Base-by-base conservation (phyloP, 371 early-diverging fungal genomes). In the Actinomortierella ambigua region DNA sequence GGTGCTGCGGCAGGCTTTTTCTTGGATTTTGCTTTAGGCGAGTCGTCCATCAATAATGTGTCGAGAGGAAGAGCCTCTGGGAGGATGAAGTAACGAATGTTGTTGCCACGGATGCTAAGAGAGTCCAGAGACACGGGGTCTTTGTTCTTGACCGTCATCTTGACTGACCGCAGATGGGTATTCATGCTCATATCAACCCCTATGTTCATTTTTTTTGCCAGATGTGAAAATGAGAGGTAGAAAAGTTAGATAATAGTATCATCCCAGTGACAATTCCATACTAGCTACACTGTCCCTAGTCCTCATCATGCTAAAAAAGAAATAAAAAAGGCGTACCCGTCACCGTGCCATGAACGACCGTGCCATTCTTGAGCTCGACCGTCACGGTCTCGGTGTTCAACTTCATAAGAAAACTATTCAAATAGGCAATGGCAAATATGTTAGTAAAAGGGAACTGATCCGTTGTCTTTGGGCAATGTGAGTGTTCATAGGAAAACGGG, bases 111-210 rank as follows among this genome's bases (percentile, higher is more conserved):
- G 54, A 98, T 87, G 66, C 93, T 91, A 48, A 98, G 81, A 17
- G 94, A 84, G 67, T 98, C 99, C 46, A 98, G 82, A 57, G 84
- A 86, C 55, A 87, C 82, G 18, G 98, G 95, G 61, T 98, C 97
- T 81, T 90, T 91, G 81, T 89, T 90, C 77, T 93, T 91, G 29
- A 97, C 91, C 1, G 98, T 98, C 97, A 98, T 95, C 79, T 98
- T 98, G 57, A 98, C 98, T 18, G 92, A 90, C 76, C 97, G 97
- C 79, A 99, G 83, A 79, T 98, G 98, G 59, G 95, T 98, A 79
- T 99, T 99, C 99, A 99, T 99, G 80, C 92, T 90, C 95, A 99
- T 96, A 76, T 99, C 99, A 47, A 98, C 97, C 34, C 95, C 88
- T 86, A 66, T 1, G 26, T 26, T 34, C 15, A 27, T 14, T 39